Base-by-base conservation (phyloP, 805 yeast genomes). In the Candida saitoana region DNA sequence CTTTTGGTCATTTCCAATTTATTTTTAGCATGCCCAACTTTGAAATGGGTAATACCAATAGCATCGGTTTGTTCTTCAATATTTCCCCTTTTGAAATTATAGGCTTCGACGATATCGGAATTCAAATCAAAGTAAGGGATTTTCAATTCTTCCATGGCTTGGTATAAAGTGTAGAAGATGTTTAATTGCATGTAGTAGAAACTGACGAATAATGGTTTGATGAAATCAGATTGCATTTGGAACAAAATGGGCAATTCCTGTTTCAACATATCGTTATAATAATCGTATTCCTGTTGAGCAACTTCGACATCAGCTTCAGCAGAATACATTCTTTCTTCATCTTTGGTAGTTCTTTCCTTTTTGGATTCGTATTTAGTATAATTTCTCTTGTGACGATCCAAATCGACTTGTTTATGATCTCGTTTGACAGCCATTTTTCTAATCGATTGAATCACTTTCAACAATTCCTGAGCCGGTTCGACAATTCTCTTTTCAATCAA, bases 131-230 rank as follows among this genome's bases (percentile, higher is more conserved):
- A 93, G 67, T 93, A 93, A 12, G 97, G 96, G 51, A 93, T 93
- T 69, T 93, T 89, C 86, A 91, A 82, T 59, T 87, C 96, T 67
- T 91, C 96, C 87, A 91, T 87, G 55, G 86, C 79, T 58, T 77
- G 84, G 71, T 87, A 90, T 48, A 93, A 72, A 1, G 96, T 89
- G 74, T 93, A 93, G 65, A 90, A 93, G 44, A 93, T 88, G 70
- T 93, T 93, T 71, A 93, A 77, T 71, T 93, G 99, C 98, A 93
- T 93, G 74, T 81, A 93, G 68, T 93, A 93, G 64, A 93, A 83
- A 42, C 95, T 84, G 55, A 91, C 93, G 67, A 93, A 93, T 55
- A 93, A 72, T 15, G 99, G 99, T 58, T 82, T 84, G 59, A 93
- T 90, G 60, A 93, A 88, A 55, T 89, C 93, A 3, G 89, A 86